Conservation (phyloP, 805 yeast species). For the Metahyphopichia silvanorum region DNA sequence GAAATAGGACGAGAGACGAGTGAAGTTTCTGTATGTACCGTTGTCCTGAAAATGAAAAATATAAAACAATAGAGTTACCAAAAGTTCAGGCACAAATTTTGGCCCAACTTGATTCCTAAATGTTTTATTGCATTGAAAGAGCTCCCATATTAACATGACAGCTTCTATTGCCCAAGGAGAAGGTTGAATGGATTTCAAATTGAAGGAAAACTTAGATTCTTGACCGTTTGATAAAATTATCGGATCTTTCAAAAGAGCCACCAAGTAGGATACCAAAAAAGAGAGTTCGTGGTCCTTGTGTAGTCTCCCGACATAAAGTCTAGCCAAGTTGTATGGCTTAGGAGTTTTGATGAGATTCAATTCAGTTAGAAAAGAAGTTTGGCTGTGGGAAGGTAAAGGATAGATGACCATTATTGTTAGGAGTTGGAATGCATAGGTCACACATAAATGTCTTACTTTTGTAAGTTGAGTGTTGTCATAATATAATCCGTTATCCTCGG, state of each 20-base stretch:
- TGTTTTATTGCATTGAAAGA: constrained; percentile 65
- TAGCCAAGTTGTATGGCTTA: constrained; percentile 45
- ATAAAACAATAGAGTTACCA: constrained; percentile 55
- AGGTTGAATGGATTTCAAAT: constrained; percentile 13
- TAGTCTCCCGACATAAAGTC: constrained; percentile 51
- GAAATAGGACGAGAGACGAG: constrained; percentile 51
- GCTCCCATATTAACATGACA: constrained; percentile 70
- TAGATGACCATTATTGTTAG: constrained; percentile 59
- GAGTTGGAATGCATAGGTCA: constrained; percentile 58
- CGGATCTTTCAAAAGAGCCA: constrained; percentile 47
- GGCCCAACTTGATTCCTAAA: constrained; percentile 41
- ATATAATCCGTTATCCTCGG: constrained; percentile 45
- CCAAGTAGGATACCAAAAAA: constrained; percentile 45
- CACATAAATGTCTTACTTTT: constrained; percentile 44
- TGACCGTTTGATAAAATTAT: constrained; percentile 19
- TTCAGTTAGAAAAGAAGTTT: constrained; percentile 33
- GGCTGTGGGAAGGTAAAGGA: constrained; percentile 50
- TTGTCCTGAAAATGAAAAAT: constrained; percentile 46
- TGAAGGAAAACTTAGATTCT: constrained; percentile 10
- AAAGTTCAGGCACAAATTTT: constrained; percentile 50
- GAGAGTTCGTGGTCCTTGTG: constrained; percentile 53
- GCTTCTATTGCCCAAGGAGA: constrained; percentile 54
- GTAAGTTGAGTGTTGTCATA: constrained; percentile 24
- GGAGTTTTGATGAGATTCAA: constrained; percentile 22
- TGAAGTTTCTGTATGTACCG: constrained; percentile 37